phyloP scores from a whole-genome alignment of 768 basidiomycete species.

The Suillus subluteus region DNA sequence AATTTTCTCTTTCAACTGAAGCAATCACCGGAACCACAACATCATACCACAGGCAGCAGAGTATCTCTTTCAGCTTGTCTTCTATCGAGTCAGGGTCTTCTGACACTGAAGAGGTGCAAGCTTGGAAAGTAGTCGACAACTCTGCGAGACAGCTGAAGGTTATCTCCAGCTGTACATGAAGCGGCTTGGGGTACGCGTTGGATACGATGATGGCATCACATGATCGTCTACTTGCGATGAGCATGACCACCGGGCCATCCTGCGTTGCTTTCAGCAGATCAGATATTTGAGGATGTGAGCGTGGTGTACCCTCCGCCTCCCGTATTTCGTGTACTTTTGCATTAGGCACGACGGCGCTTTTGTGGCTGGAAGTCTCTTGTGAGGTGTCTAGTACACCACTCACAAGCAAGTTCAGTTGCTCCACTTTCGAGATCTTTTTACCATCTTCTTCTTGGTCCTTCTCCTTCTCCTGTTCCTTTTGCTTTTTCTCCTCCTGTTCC shows the following conservation, averaged over 20 bases:
- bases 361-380: background rate
- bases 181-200: background rate
- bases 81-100: background rate
- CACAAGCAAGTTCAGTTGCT: background rate
- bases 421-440: background rate
- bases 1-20: constrained; percentile 2
- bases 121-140: background rate
- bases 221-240: background rate
- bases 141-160: background rate
- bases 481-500: background rate
- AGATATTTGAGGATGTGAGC: background rate
- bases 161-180: background rate
- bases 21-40: constrained; percentile 10
- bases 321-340: background rate
- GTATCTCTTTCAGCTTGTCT: background rate
- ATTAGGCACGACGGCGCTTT: background rate
- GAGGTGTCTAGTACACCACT: background rate
- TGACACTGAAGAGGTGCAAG: background rate
- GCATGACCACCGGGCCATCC: background rate
- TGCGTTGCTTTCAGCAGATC: background rate
- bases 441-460: background rate
- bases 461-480: background rate
- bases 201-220: constrained; percentile 1
- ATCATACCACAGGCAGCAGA: constrained; percentile 9
- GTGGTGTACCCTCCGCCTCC: background rate